A percentile compares a stretch with the other conserved stretches of the same genome.
These are phyloP conservation scores for Zarea fungicola DNA, from an alignment of 2,329 filamentous ascomycete genomes.

Conservation along the genomic window DNA sequence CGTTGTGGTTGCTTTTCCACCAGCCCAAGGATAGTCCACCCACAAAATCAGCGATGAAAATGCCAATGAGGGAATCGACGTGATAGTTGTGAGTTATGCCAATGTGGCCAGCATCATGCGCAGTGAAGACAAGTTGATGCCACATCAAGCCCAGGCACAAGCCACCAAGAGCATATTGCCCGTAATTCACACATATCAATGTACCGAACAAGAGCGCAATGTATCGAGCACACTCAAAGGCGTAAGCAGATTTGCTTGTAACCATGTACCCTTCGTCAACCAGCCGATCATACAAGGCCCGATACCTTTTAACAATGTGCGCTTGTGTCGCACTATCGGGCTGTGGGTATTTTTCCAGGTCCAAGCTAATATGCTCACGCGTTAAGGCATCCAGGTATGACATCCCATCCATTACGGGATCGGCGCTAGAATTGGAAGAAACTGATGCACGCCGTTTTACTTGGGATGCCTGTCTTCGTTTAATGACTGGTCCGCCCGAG, in stretches of 20 bases:
- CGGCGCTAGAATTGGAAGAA: constrained; percentile 53
- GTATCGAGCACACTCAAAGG: constrained; percentile 70
- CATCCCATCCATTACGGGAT: constrained; percentile 47
- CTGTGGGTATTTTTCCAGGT: constrained; percentile 72
- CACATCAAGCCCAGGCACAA: constrained; percentile 77
- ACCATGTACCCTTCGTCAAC: constrained; percentile 71
- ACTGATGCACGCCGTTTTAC: constrained; percentile 42
- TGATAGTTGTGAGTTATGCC: constrained; percentile 91
- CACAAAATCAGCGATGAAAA: constrained; percentile 82
- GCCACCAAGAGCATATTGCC: constrained; percentile 66
- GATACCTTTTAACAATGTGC: constrained; percentile 73
- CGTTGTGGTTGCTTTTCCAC: constrained; percentile 97
- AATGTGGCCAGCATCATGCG: constrained; percentile 95
- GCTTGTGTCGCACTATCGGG: constrained; percentile 69
- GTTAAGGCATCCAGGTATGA: constrained; percentile 70
- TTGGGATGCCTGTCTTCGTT: constrained; percentile 23
- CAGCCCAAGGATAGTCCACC: constrained; percentile 88
- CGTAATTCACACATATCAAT: constrained; percentile 54
- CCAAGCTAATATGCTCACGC: constrained; percentile 66
- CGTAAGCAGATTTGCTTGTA: constrained; percentile 79
- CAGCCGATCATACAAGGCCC: constrained; percentile 67
- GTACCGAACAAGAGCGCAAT: constrained; percentile 55
- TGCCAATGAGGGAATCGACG: constrained; percentile 77
- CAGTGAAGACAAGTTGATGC: constrained; percentile 92
- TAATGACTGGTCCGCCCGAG: constrained; percentile 22